Evolutionary conservation across 2,329 filamentous ascomycete genomes (phyloP).

Genomic region (Diaporthe vaccinii): DNA sequence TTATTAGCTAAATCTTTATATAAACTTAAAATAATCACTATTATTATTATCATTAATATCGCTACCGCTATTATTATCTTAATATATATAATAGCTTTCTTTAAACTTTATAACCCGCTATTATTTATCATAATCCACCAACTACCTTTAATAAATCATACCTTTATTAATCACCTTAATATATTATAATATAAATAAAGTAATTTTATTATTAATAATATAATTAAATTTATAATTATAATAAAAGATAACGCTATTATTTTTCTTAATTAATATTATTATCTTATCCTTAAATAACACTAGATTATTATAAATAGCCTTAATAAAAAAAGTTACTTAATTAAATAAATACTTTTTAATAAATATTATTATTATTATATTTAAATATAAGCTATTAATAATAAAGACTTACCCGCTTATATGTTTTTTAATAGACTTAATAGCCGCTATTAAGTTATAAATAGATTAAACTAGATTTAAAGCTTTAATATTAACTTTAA

Average conservation of each 20-base stretch:
- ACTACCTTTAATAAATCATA: background rate
- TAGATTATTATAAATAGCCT: too few species aligned
- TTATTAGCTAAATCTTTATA: background rate
- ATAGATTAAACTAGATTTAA: too few species aligned
- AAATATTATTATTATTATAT: too few species aligned
- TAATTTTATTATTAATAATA: background rate
- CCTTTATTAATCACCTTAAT: background rate
- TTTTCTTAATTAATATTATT: too few species aligned
- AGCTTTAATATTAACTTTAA: too few species aligned
- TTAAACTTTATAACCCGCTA: background rate
- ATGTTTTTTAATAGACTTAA: too few species aligned
- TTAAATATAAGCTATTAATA: too few species aligned
- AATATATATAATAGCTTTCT: background rate
- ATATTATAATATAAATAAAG: background rate
- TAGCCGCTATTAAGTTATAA: too few species aligned
- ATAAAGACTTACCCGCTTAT: accelerated
- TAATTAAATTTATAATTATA: too few species aligned
- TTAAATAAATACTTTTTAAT: too few species aligned
- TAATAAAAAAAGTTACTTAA: too few species aligned
- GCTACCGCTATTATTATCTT: accelerated
- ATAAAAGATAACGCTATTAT: too few species aligned
- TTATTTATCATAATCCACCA: background rate
- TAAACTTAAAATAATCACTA: background rate
- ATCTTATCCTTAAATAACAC: background rate
- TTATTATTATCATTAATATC: background rate